Evolutionary conservation across 2,329 filamentous ascomycete genomes (phyloP).

Genomic region (Calonectria fujianensis): DNA sequence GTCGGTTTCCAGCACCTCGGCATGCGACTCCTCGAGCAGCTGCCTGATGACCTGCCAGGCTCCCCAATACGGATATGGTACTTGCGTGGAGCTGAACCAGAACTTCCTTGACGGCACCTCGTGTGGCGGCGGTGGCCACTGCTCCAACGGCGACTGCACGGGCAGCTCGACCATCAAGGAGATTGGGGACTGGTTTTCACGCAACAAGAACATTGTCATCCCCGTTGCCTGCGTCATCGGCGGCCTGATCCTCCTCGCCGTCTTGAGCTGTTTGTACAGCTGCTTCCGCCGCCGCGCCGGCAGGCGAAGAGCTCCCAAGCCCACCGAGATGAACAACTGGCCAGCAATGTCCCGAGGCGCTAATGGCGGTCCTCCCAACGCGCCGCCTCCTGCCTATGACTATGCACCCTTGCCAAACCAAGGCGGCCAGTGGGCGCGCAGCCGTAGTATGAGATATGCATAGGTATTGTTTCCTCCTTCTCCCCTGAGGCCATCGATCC

Average conservation of each 20-base stretch:
- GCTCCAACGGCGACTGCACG: constrained; percentile 84
- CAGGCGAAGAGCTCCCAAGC: constrained; percentile 53
- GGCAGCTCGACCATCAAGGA: constrained; percentile 82
- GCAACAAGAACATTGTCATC: constrained; percentile 88
- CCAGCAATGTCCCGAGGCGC: constrained; percentile 49
- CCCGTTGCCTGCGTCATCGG: constrained; percentile 84
- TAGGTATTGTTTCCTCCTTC: constrained; percentile 41
- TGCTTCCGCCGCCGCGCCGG: constrained; percentile 58
- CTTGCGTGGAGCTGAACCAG: constrained; percentile 87
- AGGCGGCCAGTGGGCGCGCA: constrained; percentile 46
- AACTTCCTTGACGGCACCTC: constrained; percentile 95
- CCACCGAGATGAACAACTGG: constrained; percentile 53
- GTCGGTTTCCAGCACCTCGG: constrained; percentile 85
- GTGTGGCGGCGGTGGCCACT: constrained; percentile 87
- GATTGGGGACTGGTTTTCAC: constrained; percentile 83
- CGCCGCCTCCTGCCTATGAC: constrained; percentile 46
- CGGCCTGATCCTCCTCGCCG: constrained; percentile 79
- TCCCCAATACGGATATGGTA: constrained; percentile 77
- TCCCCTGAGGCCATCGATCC: not conserved
- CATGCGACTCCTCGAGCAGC: constrained; percentile 76
- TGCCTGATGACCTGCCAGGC: constrained; percentile 87
- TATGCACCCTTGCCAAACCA: constrained; percentile 47
- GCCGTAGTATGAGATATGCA: constrained; percentile 58
- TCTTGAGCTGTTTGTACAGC: constrained; percentile 80
- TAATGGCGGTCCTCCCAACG: constrained; percentile 43